phyloP scores from a whole-genome alignment of 2,329 filamentous ascomycete genomes.

The Westerdykella aurantiaca region DNA sequence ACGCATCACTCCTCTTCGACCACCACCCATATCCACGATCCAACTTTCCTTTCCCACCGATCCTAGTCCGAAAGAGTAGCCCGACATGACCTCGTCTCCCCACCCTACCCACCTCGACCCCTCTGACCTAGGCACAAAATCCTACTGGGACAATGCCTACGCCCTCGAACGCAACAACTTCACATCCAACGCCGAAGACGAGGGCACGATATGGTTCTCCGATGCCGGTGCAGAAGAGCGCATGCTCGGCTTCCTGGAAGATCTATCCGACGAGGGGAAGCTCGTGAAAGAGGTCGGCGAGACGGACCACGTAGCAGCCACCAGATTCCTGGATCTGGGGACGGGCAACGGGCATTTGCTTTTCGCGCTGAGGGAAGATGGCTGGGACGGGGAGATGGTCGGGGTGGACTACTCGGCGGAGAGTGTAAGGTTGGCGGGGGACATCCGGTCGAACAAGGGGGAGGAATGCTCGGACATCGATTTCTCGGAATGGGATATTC shows the following conservation, averaged over 20 bases:
- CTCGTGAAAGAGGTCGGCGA: conserved; percentile 35
- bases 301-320: conserved; percentile 19
- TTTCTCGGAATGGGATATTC: conserved; percentile 52
- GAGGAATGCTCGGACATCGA: conserved; percentile 33
- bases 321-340: conserved; percentile 75
- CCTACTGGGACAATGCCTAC: conserved; percentile 61
- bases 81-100: not conserved
- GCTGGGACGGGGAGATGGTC: conserved; percentile 65
- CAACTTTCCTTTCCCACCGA: not conserved
- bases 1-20: not conserved
- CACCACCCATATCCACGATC: not conserved
- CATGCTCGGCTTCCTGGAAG: conserved; percentile 58
- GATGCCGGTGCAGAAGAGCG: conserved; percentile 84
- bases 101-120: conserved; percentile 55
- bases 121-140: conserved; percentile 77
- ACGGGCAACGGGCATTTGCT: conserved; percentile 91
- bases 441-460: conserved; percentile 46
- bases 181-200: conserved; percentile 64
- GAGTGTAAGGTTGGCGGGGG: conserved; percentile 67
- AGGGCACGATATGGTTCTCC: conserved; percentile 93
- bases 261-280: conserved; percentile 48
- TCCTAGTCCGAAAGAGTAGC: not conserved
- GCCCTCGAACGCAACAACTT: conserved; percentile 66
- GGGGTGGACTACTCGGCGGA: conserved; percentile 81
- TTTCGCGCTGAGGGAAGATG: conserved; percentile 66